Evolutionary conservation across 164 flowering plant species (phyloP).

Genomic region (Santalum album): DNA sequence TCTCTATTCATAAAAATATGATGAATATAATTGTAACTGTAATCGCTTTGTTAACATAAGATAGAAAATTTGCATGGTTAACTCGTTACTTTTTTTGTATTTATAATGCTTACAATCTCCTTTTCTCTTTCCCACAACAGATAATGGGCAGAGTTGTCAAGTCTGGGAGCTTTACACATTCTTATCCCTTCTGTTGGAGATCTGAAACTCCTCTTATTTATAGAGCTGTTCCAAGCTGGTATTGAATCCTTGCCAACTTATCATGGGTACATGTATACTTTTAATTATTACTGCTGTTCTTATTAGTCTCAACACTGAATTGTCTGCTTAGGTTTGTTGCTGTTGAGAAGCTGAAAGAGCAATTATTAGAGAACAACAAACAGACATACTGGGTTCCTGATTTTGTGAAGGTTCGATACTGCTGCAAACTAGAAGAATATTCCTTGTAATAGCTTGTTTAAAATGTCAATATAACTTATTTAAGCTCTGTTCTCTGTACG

Average conservation of each 20-base stretch:
- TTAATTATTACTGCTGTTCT: not conserved
- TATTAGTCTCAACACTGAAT: not conserved
- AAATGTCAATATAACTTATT: no score
- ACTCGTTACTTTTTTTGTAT: no score
- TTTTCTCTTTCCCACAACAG: slow-evolving; percentile 28
- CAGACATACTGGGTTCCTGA: slow-evolving; percentile 97
- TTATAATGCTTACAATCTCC: not conserved
- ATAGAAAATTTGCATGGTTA: no score
- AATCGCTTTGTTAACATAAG: no score
- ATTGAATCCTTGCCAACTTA: slow-evolving; percentile 8
- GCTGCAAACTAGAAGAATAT: not conserved
- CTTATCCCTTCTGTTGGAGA: slow-evolving; percentile 94
- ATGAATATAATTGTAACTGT: no score
- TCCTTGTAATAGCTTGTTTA: no score
- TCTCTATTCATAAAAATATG: no score
- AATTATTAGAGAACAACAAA: slow-evolving; percentile 73
- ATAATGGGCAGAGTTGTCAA: slow-evolving; percentile 81
- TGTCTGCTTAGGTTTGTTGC: slow-evolving; percentile 59
- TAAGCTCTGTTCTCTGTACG: no score
- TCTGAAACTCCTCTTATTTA: slow-evolving; percentile 96
- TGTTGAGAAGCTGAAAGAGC: slow-evolving; percentile 73
- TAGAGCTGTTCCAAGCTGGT: slow-evolving; percentile 99
- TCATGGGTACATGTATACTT: not conserved
- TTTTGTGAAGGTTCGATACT: slow-evolving; percentile 71
- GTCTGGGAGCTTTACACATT: slow-evolving; percentile 60